These are phyloP conservation scores for Acanthamoeba culbertsoni DNA, from an alignment of 208 protist genomes.

Conservation along the genomic window DNA sequence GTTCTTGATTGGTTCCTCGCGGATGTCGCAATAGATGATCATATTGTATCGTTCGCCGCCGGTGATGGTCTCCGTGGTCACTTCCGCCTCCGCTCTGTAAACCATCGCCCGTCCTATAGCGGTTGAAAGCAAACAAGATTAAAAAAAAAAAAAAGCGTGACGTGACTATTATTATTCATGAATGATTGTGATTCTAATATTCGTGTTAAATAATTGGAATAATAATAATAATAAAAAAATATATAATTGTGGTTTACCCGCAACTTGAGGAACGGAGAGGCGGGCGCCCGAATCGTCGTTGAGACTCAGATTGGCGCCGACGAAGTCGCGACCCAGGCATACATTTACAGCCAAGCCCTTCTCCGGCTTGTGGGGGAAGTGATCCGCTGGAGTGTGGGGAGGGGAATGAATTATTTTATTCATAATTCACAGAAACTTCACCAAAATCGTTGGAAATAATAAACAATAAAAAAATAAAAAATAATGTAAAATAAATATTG, in stretches of 20 bases:
- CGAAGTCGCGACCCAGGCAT: neutral
- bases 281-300: constrained; percentile 4
- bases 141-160: too few relatives aligned
- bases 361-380: neutral
- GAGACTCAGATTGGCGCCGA: neutral
- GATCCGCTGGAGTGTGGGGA: neutral
- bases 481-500: neutral
- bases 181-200: neutral
- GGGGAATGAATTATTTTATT: neutral
- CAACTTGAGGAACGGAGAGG: neutral
- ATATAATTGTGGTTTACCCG: neutral
- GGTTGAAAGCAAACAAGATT: too few relatives aligned
- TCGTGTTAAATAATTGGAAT: neutral
- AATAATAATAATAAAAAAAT: neutral
- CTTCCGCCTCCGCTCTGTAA: neutral
- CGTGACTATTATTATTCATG: too few relatives aligned
- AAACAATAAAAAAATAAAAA: neutral
- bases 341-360: neutral
- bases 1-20: neutral
- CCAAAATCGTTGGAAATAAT: neutral
- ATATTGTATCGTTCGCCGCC: constrained; percentile 29
- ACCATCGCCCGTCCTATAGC: neutral
- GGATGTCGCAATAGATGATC: constrained; percentile 3
- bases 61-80: neutral
- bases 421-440: too few relatives aligned